A percentile compares a stretch with the other conserved stretches of the same genome.
Evolutionary conservation across 2,329 filamentous ascomycete genomes (phyloP).

Genomic region (Paraphaeosphaeria minitans): DNA sequence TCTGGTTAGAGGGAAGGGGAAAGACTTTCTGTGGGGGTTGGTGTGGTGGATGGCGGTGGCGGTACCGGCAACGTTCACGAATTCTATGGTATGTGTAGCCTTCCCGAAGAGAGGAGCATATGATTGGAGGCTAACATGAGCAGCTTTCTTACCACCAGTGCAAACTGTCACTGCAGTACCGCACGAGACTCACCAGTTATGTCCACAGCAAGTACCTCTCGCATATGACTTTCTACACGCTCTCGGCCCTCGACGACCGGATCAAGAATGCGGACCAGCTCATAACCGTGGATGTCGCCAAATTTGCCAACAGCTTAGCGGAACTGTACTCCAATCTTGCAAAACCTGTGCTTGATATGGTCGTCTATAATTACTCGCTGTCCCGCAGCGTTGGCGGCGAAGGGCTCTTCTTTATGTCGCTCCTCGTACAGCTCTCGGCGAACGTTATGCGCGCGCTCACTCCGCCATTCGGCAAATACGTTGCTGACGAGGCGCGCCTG

Average conservation of each 20-base stretch:
- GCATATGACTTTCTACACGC: constrained; percentile 97
- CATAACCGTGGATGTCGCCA: constrained; percentile 93
- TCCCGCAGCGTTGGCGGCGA: constrained; percentile 96
- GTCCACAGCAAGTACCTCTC: constrained; percentile 96
- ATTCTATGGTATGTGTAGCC: constrained; percentile 81
- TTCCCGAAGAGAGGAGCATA: not conserved
- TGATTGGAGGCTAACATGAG: constrained; percentile 22
- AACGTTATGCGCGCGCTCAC: constrained; percentile 92
- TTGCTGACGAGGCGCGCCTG: constrained; percentile 90
- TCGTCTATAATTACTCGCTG: constrained; percentile 93
- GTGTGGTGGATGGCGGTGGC: constrained; percentile 99
- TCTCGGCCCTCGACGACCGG: constrained; percentile 91
- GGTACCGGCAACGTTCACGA: constrained; percentile 94
- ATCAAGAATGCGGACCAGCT: constrained; percentile 99
- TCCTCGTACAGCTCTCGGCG: constrained; percentile 91
- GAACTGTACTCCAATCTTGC: constrained; percentile 96
- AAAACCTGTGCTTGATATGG: constrained; percentile 92
- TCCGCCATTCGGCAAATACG: constrained; percentile 95
- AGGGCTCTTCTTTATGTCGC: constrained; percentile 91
- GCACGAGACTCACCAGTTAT: constrained; percentile 88
- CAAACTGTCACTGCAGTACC: constrained; percentile 89
- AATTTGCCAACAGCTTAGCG: constrained; percentile 93
- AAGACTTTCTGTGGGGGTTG: constrained; percentile 84
- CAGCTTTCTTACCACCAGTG: constrained; percentile 96
- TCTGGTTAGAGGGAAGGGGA: constrained; percentile 87